Evolutionary conservation across 768 basidiomycete species (phyloP), one percentile per base, ranked within the genome.

Genomic region (Xerocomellus chrysenteron): DNA sequence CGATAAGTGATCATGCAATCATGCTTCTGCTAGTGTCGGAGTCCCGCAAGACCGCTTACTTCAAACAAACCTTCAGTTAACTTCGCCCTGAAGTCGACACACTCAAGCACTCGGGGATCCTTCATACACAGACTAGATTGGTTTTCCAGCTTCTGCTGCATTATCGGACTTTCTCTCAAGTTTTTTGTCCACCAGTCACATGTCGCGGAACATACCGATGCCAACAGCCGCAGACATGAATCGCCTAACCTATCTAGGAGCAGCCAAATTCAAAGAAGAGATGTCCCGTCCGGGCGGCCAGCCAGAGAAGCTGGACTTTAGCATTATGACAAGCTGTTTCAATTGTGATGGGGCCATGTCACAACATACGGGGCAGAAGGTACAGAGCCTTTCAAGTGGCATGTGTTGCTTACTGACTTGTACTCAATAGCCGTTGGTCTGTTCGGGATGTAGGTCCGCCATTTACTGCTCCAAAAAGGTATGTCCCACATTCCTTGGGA

Each of bases 381-480:
- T 72, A 24, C 33, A 7, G n/a, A 14, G 11, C 37, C 19, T 28
- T 35, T 44, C 30, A 10, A 50, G 28, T 44, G 19, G 24, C 16
- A 42, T 17, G 4, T 32, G 36, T 44, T 37, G 14, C 32, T 50
- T 44, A 39, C 42, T 59, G 35, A 56, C 39, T 43, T 24, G 14
- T 47, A 39, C 24, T 42, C 37, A 21, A 56, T 50, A 72, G 72
- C 52, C 68, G 5, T 54, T 59, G 42, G 49, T 73, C 30, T 73
- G 72, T 54, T 65, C 65, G 11, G 66, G 60, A 45, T 72, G 72
- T 36, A 70, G 44, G 50, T 66, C 70, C 9, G 56, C 61, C 16
- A n/a, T 72, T 35, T 72, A 72, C 39, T 72, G 72, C 55, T 68
- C 70, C 36, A 72, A 57, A 55, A 65, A 64, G 50, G 70, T 62